Evolutionary conservation across 495 filamentous ascomycete species (phyloP), one percentile per base, ranked within the genome.

Genomic region (Emericellopsis terricola): DNA sequence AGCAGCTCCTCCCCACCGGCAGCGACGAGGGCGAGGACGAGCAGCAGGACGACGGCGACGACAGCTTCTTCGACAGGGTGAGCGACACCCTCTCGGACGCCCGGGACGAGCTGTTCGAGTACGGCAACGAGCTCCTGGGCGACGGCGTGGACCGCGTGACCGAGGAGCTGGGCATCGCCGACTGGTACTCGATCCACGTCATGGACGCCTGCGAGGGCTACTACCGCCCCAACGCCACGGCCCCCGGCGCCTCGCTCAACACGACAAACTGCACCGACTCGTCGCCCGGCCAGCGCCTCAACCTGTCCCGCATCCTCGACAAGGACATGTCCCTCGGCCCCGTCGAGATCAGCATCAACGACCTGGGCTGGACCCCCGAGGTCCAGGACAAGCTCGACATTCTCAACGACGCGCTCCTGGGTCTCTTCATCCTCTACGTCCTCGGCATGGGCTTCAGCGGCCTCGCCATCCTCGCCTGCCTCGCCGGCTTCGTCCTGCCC

Each of bases 181-280:
- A 81, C 42, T 91, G 76, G 55, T 87, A 87, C 53, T 73, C 71
- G 27, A 44, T 74, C 15, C 77, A 87, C 43, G 46, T 82, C 33
- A 67, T 83, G 53, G 62, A 71, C 36, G 67, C 73, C 44, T 87
- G 82, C 41, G 50, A 68, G 40, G 80, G 82, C 27, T 45, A 60
- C 45, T 72, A 65, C 57, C 46, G 46, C 15, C 70, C 69, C 1
- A 60, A 62, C 38, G 59, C 57, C 6, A 76, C 71, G 1, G 44
- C 56, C 10, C 37, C 51, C 8, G 46, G 47, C 6, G 51, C 60
- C 4, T 39, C 52, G 39, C 63, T 64, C 40, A 71, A 78, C 38
- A 55, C 76, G 11, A 69, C 64, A 0, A 44, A 47, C 28, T 89
- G 81, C 57, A 74, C 73, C 2, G 60, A 71, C 26, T 60, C 57